Percentiles rank a stretch among this genome's conserved stretches.
Evolutionary conservation across 495 filamentous ascomycete genomes (phyloP).

Genomic region (Paragyromitra xinjiangensis): DNA sequence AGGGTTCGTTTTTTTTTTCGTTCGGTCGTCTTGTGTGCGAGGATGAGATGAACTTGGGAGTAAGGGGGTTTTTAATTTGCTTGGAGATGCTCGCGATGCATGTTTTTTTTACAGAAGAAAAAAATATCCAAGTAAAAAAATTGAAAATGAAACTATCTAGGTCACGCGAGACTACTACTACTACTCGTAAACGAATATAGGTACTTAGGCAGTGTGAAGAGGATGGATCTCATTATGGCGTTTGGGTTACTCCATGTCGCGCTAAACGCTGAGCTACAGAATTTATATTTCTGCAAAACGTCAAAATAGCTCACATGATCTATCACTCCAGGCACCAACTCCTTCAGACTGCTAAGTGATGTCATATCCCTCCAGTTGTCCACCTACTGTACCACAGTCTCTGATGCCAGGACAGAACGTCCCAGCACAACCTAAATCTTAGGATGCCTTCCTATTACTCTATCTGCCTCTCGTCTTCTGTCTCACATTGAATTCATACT

Average conservation of each 20-base stretch:
- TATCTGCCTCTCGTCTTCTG: too few species aligned
- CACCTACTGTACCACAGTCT: too few species aligned
- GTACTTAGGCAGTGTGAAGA: neutral
- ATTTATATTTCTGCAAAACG: too few species aligned
- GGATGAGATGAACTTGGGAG: neutral
- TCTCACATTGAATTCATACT: too few species aligned
- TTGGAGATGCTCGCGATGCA: conserved; percentile 10
- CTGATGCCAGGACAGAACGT: too few species aligned
- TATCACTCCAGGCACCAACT: too few species aligned
- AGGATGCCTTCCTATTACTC: too few species aligned
- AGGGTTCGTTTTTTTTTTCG: neutral
- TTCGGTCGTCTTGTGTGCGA: conserved; percentile 13
- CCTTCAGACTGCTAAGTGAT: too few species aligned
- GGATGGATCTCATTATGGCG: neutral
- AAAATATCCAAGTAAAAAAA: conserved; percentile 30
- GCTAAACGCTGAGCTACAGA: neutral
- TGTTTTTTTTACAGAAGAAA: conserved; percentile 28
- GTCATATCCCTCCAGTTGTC: too few species aligned
- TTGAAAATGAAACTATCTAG: conserved; percentile 4
- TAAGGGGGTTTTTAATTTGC: neutral
- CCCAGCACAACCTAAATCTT: neutral
- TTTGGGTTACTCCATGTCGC: conserved; percentile 14
- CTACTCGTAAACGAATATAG: neutral
- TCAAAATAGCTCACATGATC: too few species aligned
- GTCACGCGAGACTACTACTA: neutral